phyloP scores from a whole-genome alignment of 1,284 basidiomycete species.

The Mycosarcoma mackinlayi region DNA sequence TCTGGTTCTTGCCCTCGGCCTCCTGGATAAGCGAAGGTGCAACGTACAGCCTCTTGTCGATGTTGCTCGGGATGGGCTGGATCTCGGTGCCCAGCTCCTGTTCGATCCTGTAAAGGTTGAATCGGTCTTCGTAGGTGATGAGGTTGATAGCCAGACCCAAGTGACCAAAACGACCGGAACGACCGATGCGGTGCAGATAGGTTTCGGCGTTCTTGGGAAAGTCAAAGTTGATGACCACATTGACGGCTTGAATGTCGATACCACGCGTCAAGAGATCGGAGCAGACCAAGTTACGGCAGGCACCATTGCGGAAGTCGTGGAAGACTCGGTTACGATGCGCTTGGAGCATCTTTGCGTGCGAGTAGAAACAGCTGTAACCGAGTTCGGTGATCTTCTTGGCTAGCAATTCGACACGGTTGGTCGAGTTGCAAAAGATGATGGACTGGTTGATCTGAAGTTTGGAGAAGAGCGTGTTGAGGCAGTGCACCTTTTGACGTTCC shows the following conservation, averaged over 20 bases:
- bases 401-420: constrained; percentile 97
- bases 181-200: constrained; percentile 96
- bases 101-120: constrained; percentile 97
- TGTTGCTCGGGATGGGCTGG: constrained; percentile 89
- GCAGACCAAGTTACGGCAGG: constrained; percentile 97
- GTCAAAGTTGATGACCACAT: constrained; percentile 99
- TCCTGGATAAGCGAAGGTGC: constrained; percentile 64
- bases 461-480: constrained; percentile 95
- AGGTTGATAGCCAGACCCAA: constrained; percentile 96
- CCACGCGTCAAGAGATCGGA: constrained; percentile 93
- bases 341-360: constrained; percentile 99
- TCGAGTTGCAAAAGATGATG: constrained; percentile 99
- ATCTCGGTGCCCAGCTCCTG: constrained; percentile 98
- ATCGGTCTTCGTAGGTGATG: constrained; percentile 86
- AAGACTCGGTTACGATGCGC: constrained; percentile 98
- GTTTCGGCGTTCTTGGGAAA: constrained; percentile 99
- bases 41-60: constrained; percentile 88
- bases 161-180: constrained; percentile 96
- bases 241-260: constrained; percentile 99
- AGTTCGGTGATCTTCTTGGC: constrained; percentile 99
- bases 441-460: constrained; percentile 99
- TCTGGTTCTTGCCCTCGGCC: constrained; percentile 39
- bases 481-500: constrained; percentile 99
- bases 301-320: constrained; percentile 98
- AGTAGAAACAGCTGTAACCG: constrained; percentile 99